Conservation (phyloP, 305 asterid genomes). For the Fraxinus greggii region DNA sequence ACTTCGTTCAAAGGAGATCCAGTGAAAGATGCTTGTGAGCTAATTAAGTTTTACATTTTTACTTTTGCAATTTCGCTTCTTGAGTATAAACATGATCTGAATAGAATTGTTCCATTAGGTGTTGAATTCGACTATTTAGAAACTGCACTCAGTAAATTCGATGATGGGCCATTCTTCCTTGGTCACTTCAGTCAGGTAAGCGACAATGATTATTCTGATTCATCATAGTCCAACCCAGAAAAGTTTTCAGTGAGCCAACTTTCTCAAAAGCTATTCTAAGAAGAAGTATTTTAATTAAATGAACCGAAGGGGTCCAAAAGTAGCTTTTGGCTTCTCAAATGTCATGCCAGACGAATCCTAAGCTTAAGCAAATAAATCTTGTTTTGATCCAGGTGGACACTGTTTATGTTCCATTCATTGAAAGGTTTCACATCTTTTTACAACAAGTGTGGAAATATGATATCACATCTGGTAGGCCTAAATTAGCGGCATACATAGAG, state of each 20-base stretch:
- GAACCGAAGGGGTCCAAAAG: background rate
- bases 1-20: slow-evolving; percentile 45
- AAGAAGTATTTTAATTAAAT: background rate
- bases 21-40: slow-evolving; percentile 34
- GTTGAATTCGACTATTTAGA: slow-evolving; percentile 56
- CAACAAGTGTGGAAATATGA: slow-evolving; percentile 40
- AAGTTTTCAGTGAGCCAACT: background rate
- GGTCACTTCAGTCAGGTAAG: slow-evolving; percentile 56
- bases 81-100: background rate
- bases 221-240: background rate
- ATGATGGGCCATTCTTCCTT: slow-evolving; percentile 62
- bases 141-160: slow-evolving; percentile 46
- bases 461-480: slow-evolving; percentile 53
- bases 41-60: background rate
- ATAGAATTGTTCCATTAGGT: slow-evolving; percentile 20
- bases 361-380: slow-evolving; percentile 1
- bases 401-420: slow-evolving; percentile 54
- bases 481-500: slow-evolving; percentile 49
- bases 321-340: background rate
- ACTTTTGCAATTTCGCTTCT: background rate
- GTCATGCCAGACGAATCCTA: background rate
- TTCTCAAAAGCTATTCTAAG: background rate
- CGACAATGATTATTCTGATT: background rate
- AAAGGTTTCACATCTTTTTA: slow-evolving; percentile 50
- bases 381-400: slow-evolving; percentile 42